Base-by-base conservation (phyloP, 306 rosid genomes). In the Lathyrus oleraceus region DNA sequence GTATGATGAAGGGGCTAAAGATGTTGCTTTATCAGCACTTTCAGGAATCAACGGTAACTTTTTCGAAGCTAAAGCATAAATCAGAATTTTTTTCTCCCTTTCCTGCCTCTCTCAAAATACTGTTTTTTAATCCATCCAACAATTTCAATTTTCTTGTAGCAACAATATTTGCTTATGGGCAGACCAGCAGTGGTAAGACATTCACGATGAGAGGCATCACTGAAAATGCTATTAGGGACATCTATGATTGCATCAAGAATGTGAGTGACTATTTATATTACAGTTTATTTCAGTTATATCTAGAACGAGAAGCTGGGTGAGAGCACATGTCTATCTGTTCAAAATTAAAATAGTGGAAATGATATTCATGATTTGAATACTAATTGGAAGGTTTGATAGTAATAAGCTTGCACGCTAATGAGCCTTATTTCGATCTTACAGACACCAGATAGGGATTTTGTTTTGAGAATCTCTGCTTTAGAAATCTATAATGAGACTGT, bases 401-500 rank as follows among this genome's bases (percentile, higher is more conserved):
- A 17, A 39, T 3, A 28, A 58, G 30, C 17, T 14, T 40, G 61
- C 17, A 53, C 17, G 15, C 35, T 63, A 40, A n/a, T 60, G 44
- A 72, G 48, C 35, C 12, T 39, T 25, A 19, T 40, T 36, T 53
- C 27, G 20, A 61, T 61, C 25, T 68, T 27, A 28, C 78, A 79
- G 83, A 79, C 79, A 61, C 83, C 83, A 7, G 83, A 78, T 30
- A 82, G 77, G 61, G 59, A 74, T 70, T 82, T 82, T 78, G 61
- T 74, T 47, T 58, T 78, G 75, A 74, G 66, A 63, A 64, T 82
- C 56, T 75, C 82, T 65, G 85, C 85, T 23, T 52, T 82, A 72
- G 85, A 82, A 72, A 82, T 82, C 75, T 82, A 82, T 65, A 82
- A 82, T 38, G 85, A 82, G 73, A 65, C 79, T 35, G 85, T 82